Base-by-base conservation (phyloP, 371 early-diverging fungal species). In the Saksenaea oblongispora region DNA sequence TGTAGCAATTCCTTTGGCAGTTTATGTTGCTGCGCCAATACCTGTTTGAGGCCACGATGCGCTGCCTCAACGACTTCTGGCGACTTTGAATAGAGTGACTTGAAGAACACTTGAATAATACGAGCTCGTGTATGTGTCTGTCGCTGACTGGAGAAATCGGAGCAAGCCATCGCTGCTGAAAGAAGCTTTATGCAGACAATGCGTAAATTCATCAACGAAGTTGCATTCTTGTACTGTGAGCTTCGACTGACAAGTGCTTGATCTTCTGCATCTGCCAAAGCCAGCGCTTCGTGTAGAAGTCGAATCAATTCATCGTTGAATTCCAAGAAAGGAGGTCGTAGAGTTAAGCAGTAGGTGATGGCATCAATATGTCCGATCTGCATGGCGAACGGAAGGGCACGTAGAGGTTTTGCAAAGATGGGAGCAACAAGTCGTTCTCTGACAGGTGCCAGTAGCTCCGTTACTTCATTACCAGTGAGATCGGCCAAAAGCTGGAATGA, bases 291-390 rank as follows among this genome's bases (percentile, higher is more conserved):
- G 51, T 92, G 90, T 22, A 99, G 71, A 36, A 98, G 69, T 11
- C 97, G 87, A 11, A 93, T 78, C 31, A 99, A 83, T 69, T 97
- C 97, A 18, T 98, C 98, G 54, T 90, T 94, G 66, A 97, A 95
- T 44, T 87, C 87, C 44, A 98, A 73, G 68, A 98, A 88, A 2
- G 95, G 89, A 35, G 98, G 98, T 4, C 90, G 84, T n/a, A 98
- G 76, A 0, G 91, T 84, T 59, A 99, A 79, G 61, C 97, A 96
- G 74, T 95, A 98, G 0, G 97, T 97, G 62, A 98, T 93, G 17
- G 98, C 98, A 66, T 98, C 99, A 64, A 97, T 97, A 68, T 96
- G 89, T 9, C 98, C 99, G 27, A 99, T 98, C 74, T 98, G 98
- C 91, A 96, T 93, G 36, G 93, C 88, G 77, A 95, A 92, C 0